Percentiles rank a stretch among this genome's conserved stretches.
Evolutionary conservation across 306 rosid species (phyloP).

Genomic region (Ziziphus jujuba): DNA sequence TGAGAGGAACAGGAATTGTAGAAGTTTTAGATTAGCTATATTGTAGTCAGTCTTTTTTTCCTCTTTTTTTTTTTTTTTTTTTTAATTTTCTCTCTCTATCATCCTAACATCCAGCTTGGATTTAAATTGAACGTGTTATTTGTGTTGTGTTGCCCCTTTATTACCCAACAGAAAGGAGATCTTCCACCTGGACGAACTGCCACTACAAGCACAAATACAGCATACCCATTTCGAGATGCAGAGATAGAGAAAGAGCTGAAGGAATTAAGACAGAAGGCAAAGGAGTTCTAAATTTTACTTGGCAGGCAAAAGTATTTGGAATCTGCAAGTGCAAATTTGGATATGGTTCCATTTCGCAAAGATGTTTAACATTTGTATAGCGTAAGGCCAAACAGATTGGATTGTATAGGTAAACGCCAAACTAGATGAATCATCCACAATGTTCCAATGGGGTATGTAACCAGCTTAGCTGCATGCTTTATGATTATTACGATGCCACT

Average conservation of each 20-base stretch:
- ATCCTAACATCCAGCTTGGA: background rate
- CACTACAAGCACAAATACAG: conserved; percentile 30
- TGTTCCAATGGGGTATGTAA: conserved; percentile 7
- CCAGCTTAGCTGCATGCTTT: conserved; percentile 17
- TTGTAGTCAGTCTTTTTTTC: no score
- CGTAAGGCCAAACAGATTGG: conserved; percentile 28
- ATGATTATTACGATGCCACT: background rate
- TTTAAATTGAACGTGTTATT: background rate
- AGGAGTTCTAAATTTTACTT: conserved; percentile 42
- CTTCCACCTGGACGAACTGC: conserved; percentile 87
- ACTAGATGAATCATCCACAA: conserved; percentile 7
- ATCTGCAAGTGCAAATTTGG: conserved; percentile 12
- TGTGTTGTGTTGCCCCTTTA: background rate
- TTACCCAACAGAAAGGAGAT: conserved; percentile 76
- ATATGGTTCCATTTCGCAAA: conserved; percentile 23
- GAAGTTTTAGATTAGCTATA: no score
- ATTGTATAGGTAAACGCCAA: conserved; percentile 42
- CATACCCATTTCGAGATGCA: conserved; percentile 69
- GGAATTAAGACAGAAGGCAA: conserved; percentile 68
- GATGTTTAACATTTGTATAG: conserved; percentile 27
- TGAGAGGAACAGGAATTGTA: no score
- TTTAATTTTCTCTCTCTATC: conserved; percentile 1
- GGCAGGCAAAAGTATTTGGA: conserved; percentile 1
- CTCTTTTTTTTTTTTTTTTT: background rate
- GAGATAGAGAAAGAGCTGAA: conserved; percentile 85